A percentile compares a stretch with the other conserved stretches of the same genome.
Conservation (phyloP, 2,329 filamentous ascomycete species). For the Penicillium corylophilum region DNA sequence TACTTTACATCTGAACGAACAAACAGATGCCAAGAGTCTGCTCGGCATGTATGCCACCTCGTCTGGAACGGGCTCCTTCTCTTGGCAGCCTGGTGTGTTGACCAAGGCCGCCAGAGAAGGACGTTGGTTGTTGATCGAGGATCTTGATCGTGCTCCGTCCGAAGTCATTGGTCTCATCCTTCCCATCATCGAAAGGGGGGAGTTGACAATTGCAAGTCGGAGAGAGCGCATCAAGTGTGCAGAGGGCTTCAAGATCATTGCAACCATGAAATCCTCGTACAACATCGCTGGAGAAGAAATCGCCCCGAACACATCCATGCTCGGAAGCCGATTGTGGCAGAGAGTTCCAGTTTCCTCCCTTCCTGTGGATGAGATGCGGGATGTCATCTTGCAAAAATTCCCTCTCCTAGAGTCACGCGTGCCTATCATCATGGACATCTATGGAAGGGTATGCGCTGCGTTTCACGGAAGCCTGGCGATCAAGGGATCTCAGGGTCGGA, state of each 20-base stretch:
- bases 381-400: constrained; percentile 70
- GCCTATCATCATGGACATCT: constrained; percentile 57
- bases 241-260: constrained; percentile 84
- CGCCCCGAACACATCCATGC: constrained; percentile 64
- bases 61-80: constrained; percentile 81
- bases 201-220: constrained; percentile 83
- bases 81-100: constrained; percentile 87
- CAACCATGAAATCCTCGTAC: constrained; percentile 73
- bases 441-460: constrained; percentile 44
- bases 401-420: constrained; percentile 63
- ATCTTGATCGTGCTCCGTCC: constrained; percentile 89
- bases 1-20: constrained; percentile 93
- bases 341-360: constrained; percentile 68
- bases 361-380: constrained; percentile 66
- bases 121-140: constrained; percentile 95
- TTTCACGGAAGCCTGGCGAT: constrained; percentile 40
- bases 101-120: constrained; percentile 93
- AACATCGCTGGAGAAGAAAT: constrained; percentile 70
- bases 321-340: constrained; percentile 86
- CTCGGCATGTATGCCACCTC: constrained; percentile 93
- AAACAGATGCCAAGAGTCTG: constrained; percentile 95
- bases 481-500: constrained; percentile 49
- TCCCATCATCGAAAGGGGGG: constrained; percentile 87
- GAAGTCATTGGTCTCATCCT: constrained; percentile 92
- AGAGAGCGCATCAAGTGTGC: constrained; percentile 82